These are phyloP conservation scores for Henckelia pumila DNA, from an alignment of 257 asterid genomes.

Conservation along the genomic window DNA sequence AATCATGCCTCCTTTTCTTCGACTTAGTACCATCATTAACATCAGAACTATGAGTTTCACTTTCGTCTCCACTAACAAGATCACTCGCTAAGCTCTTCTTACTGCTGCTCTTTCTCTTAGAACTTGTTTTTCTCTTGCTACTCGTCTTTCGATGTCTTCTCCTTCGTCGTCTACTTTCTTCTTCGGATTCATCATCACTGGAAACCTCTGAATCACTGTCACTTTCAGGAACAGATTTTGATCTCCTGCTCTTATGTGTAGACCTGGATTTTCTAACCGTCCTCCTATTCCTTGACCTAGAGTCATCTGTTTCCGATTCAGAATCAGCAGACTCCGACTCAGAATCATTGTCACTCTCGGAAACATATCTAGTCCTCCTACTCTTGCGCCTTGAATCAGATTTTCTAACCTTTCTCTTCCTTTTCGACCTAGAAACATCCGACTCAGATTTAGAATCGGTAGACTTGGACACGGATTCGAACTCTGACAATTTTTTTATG, in stretches of 20 bases:
- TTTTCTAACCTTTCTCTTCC: conserved; percentile 36
- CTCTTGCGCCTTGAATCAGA: conserved; percentile 42
- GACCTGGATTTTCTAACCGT: conserved; percentile 45
- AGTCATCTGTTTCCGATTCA: conserved; percentile 56
- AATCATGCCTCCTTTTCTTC: conserved; percentile 42
- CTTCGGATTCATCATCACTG: conserved; percentile 38
- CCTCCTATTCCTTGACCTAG: conserved; percentile 38
- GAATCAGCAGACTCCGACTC: conserved; percentile 40
- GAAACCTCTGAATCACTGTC: conserved; percentile 37
- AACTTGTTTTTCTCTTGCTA: conserved; percentile 33
- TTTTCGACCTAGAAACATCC: conserved; percentile 50
- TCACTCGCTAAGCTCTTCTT: conserved; percentile 41
- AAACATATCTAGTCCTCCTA: conserved; percentile 39
- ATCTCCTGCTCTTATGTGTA: conserved; percentile 41
- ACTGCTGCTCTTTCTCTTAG: conserved; percentile 42
- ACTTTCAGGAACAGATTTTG: conserved; percentile 41
- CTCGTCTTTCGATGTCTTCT: conserved; percentile 39
- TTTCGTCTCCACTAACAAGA: conserved; percentile 40
- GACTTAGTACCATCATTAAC: conserved; percentile 32
- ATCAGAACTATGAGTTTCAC: conserved; percentile 62
- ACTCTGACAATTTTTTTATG: conserved; percentile 23
- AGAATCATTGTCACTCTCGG: conserved; percentile 41
- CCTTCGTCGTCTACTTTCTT: conserved; percentile 38
- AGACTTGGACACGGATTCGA: conserved; percentile 37
- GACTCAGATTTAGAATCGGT: conserved; percentile 51